phyloP scores from a whole-genome alignment of 371 early-diverging fungal genomes.

The Fennellomyces sp. region DNA sequence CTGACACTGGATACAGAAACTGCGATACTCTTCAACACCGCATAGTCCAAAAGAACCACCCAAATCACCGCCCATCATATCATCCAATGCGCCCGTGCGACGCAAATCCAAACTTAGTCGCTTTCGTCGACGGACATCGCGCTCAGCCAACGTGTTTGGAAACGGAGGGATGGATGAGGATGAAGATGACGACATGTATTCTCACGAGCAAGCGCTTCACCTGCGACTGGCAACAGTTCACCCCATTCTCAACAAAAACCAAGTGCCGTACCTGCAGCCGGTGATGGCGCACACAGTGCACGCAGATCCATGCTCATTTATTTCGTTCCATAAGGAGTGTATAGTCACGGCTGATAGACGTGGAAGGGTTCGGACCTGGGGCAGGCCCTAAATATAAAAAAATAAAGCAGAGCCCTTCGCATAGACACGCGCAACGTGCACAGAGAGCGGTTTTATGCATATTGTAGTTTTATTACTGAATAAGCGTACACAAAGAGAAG shows the following conservation, averaged over 20 bases:
- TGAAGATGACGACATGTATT: conserved; percentile 1
- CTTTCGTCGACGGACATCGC: conserved; percentile 23
- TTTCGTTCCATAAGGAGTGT: conserved; percentile 75
- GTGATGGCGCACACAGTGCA: conserved; percentile 72
- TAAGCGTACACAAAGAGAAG: background rate
- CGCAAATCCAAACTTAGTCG: conserved; percentile 16
- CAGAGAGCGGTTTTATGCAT: too few relatives aligned
- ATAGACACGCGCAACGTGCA: too few relatives aligned
- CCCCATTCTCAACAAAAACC: conserved; percentile 63
- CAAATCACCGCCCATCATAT: background rate
- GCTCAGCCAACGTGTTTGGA: conserved; percentile 15
- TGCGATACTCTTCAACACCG: conserved; percentile 5
- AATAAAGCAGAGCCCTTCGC: too few relatives aligned
- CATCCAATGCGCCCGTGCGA: background rate
- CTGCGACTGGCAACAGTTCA: conserved; percentile 49
- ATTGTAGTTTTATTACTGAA: background rate
- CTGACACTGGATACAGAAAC: background rate
- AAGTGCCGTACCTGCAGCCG: conserved; percentile 83
- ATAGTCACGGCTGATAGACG: conserved; percentile 84
- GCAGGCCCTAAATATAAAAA: conserved; percentile 27
- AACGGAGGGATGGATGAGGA: conserved; percentile 5
- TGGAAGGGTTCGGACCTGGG: conserved; percentile 85
- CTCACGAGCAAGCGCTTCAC: conserved; percentile 21
- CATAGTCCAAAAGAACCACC: conserved; percentile 7
- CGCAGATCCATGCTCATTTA: conserved; percentile 68